Base-by-base conservation (phyloP, 352 stramenopile genomes). In the Blastocystis sp. region DNA sequence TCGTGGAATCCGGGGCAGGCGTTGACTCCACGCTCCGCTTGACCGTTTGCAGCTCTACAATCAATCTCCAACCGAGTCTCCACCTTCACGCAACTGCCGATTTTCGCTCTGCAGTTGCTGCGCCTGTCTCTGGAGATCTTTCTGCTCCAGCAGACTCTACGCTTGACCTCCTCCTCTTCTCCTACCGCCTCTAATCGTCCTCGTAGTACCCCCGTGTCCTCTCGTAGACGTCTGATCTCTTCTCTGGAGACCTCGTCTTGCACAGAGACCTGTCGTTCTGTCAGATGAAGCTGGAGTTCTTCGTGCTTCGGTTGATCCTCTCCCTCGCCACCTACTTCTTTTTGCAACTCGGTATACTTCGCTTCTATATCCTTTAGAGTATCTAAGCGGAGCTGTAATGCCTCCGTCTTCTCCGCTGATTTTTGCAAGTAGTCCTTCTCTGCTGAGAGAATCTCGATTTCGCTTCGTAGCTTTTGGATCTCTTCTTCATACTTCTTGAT, bases 341-440 rank as follows among this genome's bases (percentile, higher is more conserved):
- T 24, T 53, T 34, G 4, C 16, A 81, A 37, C 18, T 20, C 16
- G 9, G 24, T 7, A 13, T 63, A 41, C 5, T 30, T n/a, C 20
- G 43, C n/a, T 26, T 81, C 70, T 53, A 62, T n/a, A 11, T 41
- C 7, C 11, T 37, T 20, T 16, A 81, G 45, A 59, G 8, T 37
- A 30, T 81, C 70, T 53, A 81, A 41, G 30, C 70, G 70, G 37
- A 11, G 18, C 26, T 81, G 54, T 4, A 81, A 53, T 20, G 43
- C 5, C 20, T 81, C 45, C 70, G 41, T 30, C 24, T 81, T 81
- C 70, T 81, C 39, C 26, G 70, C 26, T 20, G 70, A 30, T 34
- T 81, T 81, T 20, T n/a, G 8, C 47, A 81, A 53, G 7, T n/a
- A 20, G 18, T 81, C 70, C 70, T 63, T 81, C 34, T 81, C 70